Evolutionary conservation across 192 early-diverging fungal genomes (phyloP).

Genomic region (Rhizophagus sp.): DNA sequence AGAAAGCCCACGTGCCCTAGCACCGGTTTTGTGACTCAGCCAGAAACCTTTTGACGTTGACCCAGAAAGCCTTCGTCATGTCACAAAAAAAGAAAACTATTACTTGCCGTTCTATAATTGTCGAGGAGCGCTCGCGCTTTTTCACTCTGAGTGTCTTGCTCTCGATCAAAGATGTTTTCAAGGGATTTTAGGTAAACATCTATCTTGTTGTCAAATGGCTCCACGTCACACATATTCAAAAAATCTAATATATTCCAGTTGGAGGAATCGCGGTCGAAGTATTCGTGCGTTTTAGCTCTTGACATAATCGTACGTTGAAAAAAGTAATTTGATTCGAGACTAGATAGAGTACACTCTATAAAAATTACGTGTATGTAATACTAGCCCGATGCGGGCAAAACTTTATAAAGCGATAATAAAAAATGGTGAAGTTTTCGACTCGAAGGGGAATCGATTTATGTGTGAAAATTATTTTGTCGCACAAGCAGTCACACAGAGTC

Average conservation of each 20-base stretch:
- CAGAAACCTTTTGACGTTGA: neutral
- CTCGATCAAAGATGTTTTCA: conserved; percentile 5
- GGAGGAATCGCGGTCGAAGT: neutral
- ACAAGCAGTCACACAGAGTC: too few species aligned
- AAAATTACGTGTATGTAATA: too few species aligned
- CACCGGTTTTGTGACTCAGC: conserved; percentile 29
- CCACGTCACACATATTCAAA: neutral
- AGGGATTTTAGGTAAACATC: conserved; percentile 19
- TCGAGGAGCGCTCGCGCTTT: conserved; percentile 1
- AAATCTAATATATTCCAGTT: conserved; percentile 21
- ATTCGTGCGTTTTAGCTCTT: neutral
- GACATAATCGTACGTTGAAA: neutral
- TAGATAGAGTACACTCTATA: too few species aligned
- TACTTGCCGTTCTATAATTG: conserved; percentile 23
- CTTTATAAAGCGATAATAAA: too few species aligned
- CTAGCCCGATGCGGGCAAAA: too few species aligned
- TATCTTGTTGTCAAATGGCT: conserved; percentile 18
- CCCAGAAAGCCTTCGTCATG: neutral
- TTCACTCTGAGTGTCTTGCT: neutral
- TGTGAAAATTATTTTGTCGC: too few species aligned
- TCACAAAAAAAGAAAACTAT: conserved; percentile 16
- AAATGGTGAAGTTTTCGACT: too few species aligned
- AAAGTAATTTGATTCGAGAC: too few species aligned
- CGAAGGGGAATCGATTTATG: too few species aligned
- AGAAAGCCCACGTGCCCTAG: conserved; percentile 21